Conservation (phyloP, 306 rosid genomes). For the Malus domestica region DNA sequence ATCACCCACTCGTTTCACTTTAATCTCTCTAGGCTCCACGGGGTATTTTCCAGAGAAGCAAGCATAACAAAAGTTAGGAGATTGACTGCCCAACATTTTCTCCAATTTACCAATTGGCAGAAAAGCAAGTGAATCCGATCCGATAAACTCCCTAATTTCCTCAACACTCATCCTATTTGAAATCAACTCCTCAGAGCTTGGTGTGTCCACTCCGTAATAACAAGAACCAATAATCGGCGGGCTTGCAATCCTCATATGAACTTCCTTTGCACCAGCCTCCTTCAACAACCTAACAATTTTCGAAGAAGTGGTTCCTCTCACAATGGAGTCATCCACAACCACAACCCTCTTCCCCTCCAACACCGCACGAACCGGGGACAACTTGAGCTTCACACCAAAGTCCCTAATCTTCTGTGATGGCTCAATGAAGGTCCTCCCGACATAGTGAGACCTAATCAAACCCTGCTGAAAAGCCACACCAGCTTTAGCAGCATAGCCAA, state of each 20-base stretch:
- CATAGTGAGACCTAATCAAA: conserved; percentile 88
- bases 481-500: conserved; percentile 87
- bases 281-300: conserved; percentile 85
- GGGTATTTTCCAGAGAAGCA: conserved; percentile 94
- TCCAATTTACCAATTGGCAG: conserved; percentile 64
- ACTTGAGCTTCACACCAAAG: conserved; percentile 81
- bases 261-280: conserved; percentile 94
- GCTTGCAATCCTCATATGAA: conserved; percentile 95
- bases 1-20: conserved; percentile 88
- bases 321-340: conserved; percentile 95
- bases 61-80: conserved; percentile 71
- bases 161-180: conserved; percentile 86
- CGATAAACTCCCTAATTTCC: conserved; percentile 72
- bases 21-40: conserved; percentile 75
- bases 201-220: conserved; percentile 94
- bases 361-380: conserved; percentile 73
- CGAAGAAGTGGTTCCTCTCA: conserved; percentile 89
- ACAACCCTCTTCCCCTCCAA: conserved; percentile 92
- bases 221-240: conserved; percentile 91
- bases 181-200: conserved; percentile 86
- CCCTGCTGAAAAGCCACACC: conserved; percentile 95
- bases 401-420: conserved; percentile 93
- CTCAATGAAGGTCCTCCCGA: conserved; percentile 94
- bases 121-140: conserved; percentile 90
- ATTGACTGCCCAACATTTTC: conserved; percentile 38